Conservation (phyloP, 164 flowering plant species). For the Liquidambar formosana region DNA sequence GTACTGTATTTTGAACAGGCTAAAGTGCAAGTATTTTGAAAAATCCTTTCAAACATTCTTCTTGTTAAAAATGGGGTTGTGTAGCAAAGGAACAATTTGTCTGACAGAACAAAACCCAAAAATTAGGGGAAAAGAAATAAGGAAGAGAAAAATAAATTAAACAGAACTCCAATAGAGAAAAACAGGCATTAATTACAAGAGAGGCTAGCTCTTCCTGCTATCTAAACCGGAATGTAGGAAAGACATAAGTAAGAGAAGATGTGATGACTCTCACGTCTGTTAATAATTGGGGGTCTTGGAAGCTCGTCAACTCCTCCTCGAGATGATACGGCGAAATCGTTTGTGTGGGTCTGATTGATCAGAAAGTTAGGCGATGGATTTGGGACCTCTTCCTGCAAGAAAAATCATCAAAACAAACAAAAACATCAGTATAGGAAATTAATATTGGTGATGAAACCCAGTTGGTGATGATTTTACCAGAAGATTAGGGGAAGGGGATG, state of each 20-base stretch:
- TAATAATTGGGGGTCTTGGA: slow-evolving; percentile 58
- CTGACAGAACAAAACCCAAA: background rate
- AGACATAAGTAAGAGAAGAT: background rate
- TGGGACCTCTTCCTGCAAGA: slow-evolving; percentile 67
- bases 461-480: slow-evolving; percentile 39
- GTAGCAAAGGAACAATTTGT: background rate
- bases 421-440: background rate
- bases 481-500: slow-evolving; percentile 56
- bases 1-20: background rate
- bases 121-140: background rate
- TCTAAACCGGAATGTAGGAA: background rate
- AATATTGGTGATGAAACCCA: background rate
- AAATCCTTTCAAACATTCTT: background rate
- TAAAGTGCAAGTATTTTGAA: slow-evolving; percentile 4
- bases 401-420: background rate
- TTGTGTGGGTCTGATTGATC: slow-evolving; percentile 50
- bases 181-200: too few species aligned
- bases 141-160: background rate
- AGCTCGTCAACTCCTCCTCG: slow-evolving; percentile 56
- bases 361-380: slow-evolving; percentile 47
- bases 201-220: too few species aligned
- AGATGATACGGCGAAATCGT: slow-evolving; percentile 34
- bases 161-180: too few species aligned
- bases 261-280: slow-evolving; percentile 60
- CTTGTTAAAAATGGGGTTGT: background rate